phyloP scores from a whole-genome alignment of 2,329 filamentous ascomycete species.

The Fusarium xyrophilum region DNA sequence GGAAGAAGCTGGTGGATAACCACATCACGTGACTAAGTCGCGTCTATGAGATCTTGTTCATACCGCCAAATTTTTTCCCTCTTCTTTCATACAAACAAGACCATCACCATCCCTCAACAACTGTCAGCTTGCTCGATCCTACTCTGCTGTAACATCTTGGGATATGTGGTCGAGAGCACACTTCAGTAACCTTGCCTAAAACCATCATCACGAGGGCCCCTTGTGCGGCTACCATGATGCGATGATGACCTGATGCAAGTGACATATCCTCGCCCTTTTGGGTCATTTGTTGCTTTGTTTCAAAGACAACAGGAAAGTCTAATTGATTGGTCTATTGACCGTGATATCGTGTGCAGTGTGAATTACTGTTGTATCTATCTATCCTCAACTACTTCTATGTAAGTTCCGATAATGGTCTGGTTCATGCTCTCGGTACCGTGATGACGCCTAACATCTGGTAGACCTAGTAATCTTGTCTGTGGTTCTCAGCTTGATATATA shows the following conservation, averaged over 20 bases:
- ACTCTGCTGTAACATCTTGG: conserved; percentile 57
- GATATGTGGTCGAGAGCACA: conserved; percentile 65
- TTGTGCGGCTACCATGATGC: conserved; percentile 69
- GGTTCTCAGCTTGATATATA: conserved; percentile 34
- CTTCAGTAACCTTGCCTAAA: conserved; percentile 66
- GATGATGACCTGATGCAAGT: conserved; percentile 73
- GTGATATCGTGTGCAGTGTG: neutral
- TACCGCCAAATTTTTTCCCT: conserved; percentile 34
- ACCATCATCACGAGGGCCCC: conserved; percentile 74
- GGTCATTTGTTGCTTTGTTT: conserved; percentile 4
- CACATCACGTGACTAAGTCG: conserved; percentile 37
- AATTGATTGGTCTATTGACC: neutral
- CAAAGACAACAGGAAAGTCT: neutral
- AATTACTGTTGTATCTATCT: neutral
- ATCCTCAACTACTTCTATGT: neutral
- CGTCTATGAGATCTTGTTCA: conserved; percentile 25
- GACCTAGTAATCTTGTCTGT: conserved; percentile 47
- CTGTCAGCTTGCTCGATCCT: conserved; percentile 47
- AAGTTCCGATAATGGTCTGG: conserved; percentile 23
- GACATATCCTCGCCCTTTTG: conserved; percentile 51
- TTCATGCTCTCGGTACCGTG: conserved; percentile 18
- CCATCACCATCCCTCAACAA: conserved; percentile 53
- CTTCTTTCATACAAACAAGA: conserved; percentile 49
- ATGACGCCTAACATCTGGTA: conserved; percentile 54
- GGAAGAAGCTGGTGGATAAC: neutral